Evolutionary conservation across 1,284 basidiomycete genomes (phyloP).

Genomic region (Ustilago bromivora): DNA sequence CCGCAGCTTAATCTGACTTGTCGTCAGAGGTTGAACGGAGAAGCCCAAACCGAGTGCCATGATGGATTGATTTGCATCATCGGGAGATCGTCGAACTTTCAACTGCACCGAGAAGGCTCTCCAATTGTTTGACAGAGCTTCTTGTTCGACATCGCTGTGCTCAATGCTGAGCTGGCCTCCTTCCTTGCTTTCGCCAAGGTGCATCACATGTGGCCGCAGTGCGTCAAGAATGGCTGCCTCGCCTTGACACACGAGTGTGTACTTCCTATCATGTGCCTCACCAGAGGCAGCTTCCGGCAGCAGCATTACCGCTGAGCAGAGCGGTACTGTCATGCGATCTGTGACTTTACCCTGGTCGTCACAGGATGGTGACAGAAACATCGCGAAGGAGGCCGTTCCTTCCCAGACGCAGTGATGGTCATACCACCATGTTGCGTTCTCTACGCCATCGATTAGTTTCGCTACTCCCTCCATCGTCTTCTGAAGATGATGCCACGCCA

Average conservation of each 20-base stretch:
- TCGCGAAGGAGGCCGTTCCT: constrained; percentile 19
- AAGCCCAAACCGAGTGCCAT: constrained; percentile 24
- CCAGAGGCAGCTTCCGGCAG: too few relatives aligned
- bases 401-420: constrained; percentile 26
- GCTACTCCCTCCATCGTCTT: neutral
- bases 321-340: constrained; percentile 4
- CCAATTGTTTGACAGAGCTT: constrained; percentile 13
- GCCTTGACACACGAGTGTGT: constrained; percentile 16
- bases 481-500: constrained; percentile 9
- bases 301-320: constrained; percentile 23
- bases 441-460: neutral
- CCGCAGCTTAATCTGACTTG: neutral
- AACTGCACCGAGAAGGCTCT: neutral
- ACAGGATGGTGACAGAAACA: neutral
- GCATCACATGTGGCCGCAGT: neutral
- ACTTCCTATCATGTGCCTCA: constrained; percentile 9
- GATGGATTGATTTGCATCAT: neutral
- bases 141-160: neutral
- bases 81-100: neutral
- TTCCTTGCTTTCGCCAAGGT: neutral
- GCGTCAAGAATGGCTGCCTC: neutral
- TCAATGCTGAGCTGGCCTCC: neutral
- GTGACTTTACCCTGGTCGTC: neutral
- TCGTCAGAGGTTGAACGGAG: neutral
- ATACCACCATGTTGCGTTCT: constrained; percentile 7